Conservation (phyloP, 441 rosid genomes). For the Mallotus repandus region DNA sequence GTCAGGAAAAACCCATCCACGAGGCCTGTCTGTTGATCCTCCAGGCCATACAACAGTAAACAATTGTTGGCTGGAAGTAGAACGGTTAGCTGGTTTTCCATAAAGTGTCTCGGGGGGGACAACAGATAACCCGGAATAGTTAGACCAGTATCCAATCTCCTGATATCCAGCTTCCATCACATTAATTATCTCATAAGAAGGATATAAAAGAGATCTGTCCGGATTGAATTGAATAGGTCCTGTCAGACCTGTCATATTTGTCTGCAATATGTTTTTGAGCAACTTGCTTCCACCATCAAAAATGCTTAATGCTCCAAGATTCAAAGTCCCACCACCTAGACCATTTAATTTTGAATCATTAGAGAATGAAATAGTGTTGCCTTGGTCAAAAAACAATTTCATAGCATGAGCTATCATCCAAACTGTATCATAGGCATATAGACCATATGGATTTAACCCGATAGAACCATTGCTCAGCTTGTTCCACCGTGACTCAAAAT, state of each 20-base stretch:
- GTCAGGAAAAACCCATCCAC: slow-evolving; percentile 95
- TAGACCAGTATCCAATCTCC: slow-evolving; percentile 87
- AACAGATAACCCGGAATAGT: slow-evolving; percentile 71
- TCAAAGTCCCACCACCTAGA: slow-evolving; percentile 49
- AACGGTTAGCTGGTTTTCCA: slow-evolving; percentile 54
- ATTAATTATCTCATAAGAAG: slow-evolving; percentile 77
- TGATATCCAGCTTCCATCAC: slow-evolving; percentile 40
- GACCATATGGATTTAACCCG: slow-evolving; percentile 72
- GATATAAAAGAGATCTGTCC: slow-evolving; percentile 58
- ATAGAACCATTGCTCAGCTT: slow-evolving; percentile 51
- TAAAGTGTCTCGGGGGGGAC: slow-evolving; percentile 73
- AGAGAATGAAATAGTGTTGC: slow-evolving; percentile 69
- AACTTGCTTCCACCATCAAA: slow-evolving; percentile 66
- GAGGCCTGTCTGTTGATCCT: slow-evolving; percentile 55
- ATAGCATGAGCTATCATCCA: slow-evolving; percentile 86
- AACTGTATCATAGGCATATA: slow-evolving; percentile 89
- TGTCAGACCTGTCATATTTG: slow-evolving; percentile 67
- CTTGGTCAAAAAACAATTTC: slow-evolving; percentile 54
- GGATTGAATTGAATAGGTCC: slow-evolving; percentile 61
- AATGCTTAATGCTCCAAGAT: slow-evolving; percentile 68
- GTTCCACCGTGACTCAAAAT: slow-evolving; percentile 66
- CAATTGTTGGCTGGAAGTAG: slow-evolving; percentile 70
- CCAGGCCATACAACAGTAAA: slow-evolving; percentile 81
- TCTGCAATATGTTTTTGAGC: slow-evolving; percentile 52
- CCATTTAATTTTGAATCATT: slow-evolving; percentile 46